A percentile compares a stretch with the other conserved stretches of the same genome.
Evolutionary conservation across 2,329 filamentous ascomycete genomes (phyloP).

Genomic region (Fusarium nematophilum): DNA sequence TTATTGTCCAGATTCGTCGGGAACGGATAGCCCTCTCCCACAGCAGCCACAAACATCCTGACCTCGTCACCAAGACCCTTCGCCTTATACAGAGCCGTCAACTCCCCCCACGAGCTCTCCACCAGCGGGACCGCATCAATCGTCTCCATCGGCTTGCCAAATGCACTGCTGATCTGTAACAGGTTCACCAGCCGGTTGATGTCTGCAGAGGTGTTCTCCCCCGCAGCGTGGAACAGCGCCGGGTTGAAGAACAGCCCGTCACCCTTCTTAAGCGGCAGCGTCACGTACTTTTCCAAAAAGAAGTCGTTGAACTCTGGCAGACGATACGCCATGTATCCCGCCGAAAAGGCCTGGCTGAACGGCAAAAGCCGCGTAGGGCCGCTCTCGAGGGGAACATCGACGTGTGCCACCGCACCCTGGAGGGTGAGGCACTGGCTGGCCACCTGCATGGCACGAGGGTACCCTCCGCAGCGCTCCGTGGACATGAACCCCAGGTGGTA

Average conservation of each 20-base stretch:
- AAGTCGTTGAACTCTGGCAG: constrained; percentile 62
- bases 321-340: constrained; percentile 69
- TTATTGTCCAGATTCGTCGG: constrained; percentile 70
- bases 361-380: constrained; percentile 71
- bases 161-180: constrained; percentile 70
- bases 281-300: constrained; percentile 65
- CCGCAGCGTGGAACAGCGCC: constrained; percentile 71
- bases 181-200: constrained; percentile 70
- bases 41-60: constrained; percentile 59
- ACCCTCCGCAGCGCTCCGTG: constrained; percentile 55
- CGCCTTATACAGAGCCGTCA: constrained; percentile 47
- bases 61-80: constrained; percentile 56
- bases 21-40: constrained; percentile 71
- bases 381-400: constrained; percentile 67
- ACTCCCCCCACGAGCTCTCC: constrained; percentile 56
- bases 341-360: constrained; percentile 67
- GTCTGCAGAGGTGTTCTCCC: constrained; percentile 61
- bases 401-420: constrained; percentile 72
- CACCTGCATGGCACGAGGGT: constrained; percentile 64
- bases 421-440: constrained; percentile 69
- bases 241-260: constrained; percentile 75
- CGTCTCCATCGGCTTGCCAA: constrained; percentile 73
- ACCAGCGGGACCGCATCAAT: constrained; percentile 64
- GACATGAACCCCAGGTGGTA: constrained; percentile 74
- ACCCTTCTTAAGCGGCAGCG: constrained; percentile 63